These are phyloP conservation scores for Kandelia obovata DNA, from an alignment of 345 rosid species.

Conservation along the genomic window DNA sequence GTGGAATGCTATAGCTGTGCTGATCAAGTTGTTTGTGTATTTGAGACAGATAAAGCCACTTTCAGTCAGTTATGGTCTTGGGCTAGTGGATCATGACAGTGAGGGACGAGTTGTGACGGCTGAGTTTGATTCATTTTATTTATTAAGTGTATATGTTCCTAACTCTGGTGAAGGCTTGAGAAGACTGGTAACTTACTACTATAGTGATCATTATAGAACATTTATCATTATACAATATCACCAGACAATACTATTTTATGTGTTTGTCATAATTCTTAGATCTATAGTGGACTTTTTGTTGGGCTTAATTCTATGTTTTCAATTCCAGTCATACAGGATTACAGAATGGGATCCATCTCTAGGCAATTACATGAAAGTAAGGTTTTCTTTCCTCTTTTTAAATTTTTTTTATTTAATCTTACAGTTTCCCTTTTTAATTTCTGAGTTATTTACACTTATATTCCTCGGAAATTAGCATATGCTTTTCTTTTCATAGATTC, in stretches of 20 bases:
- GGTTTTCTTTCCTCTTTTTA: conserved; percentile 8
- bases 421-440: neutral
- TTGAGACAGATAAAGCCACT: conserved; percentile 76
- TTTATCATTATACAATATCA: conserved; percentile 2
- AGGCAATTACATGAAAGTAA: conserved; percentile 73
- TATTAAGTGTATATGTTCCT: conserved; percentile 72
- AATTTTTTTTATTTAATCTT: neutral
- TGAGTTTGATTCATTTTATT: conserved; percentile 80
- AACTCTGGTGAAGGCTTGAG: conserved; percentile 95
- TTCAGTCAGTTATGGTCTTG: conserved; percentile 73
- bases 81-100: conserved; percentile 70
- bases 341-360: conserved; percentile 79
- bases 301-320: conserved; percentile 15
- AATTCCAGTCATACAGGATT: conserved; percentile 63
- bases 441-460: neutral
- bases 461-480: no score
- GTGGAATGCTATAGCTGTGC: neutral
- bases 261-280: conserved; percentile 3
- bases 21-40: neutral
- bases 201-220: conserved; percentile 1
- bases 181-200: conserved; percentile 63
- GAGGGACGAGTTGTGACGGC: conserved; percentile 90
- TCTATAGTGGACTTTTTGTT: conserved; percentile 1
- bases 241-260: conserved; percentile 11
- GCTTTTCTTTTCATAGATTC: no score